Percentiles rank a stretch among this genome's conserved stretches.
phyloP scores from a whole-genome alignment of 2,329 filamentous ascomycete genomes.

The Phyllosticta ampelicida region DNA sequence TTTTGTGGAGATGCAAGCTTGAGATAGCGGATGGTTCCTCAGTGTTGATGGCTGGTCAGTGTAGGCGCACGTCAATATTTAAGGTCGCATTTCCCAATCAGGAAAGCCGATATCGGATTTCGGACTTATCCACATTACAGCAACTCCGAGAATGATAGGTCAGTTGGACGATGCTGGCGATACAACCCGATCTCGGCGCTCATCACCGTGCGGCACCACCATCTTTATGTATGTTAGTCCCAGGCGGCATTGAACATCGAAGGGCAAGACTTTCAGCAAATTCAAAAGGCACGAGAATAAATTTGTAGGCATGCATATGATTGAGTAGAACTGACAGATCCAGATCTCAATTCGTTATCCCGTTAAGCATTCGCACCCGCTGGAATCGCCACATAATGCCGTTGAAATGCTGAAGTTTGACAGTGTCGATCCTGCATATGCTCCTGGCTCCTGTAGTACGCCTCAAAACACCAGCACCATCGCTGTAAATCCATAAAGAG shows the following conservation, averaged over 20 bases:
- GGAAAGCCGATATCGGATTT: neutral
- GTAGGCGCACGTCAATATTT: neutral
- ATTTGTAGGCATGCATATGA: neutral
- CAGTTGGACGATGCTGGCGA: neutral
- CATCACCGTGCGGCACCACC: too few species aligned
- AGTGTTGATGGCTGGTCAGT: neutral
- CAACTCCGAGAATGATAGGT: neutral
- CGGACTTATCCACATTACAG: neutral
- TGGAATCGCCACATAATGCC: neutral
- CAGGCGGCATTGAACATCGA: too few species aligned
- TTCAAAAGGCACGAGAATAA: neutral
- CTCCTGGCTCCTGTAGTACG: neutral
- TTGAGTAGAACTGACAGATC: neutral
- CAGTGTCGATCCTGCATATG: neutral
- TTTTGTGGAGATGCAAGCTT: neutral
- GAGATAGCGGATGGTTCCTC: neutral
- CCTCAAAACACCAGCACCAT: neutral
- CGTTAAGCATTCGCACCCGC: neutral
- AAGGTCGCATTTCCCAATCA: neutral
- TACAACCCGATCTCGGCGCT: neutral
- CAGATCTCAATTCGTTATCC: neutral
- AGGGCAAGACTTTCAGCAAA: too few species aligned
- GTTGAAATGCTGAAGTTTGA: neutral
- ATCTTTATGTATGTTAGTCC: too few species aligned
- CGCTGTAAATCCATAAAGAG: neutral